A percentile compares a stretch with the other conserved stretches of the same genome.
phyloP scores from a whole-genome alignment of 345 rosid species.

The Reutealis trisperma region DNA sequence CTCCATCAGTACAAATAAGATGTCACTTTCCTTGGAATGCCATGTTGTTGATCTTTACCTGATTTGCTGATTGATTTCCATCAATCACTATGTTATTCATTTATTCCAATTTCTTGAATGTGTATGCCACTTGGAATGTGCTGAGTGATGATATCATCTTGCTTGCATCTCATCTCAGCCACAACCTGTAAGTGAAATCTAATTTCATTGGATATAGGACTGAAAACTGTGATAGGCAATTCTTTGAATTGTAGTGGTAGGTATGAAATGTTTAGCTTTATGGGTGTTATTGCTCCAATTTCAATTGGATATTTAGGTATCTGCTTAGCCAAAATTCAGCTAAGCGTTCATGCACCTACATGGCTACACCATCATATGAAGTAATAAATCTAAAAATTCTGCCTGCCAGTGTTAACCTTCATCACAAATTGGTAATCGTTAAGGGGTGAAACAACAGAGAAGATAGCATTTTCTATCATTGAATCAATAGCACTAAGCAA shows the following conservation, averaged over 20 bases:
- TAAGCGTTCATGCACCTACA: too few relatives aligned
- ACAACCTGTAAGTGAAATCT: background rate
- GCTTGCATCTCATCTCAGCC: background rate
- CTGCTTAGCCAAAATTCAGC: too few relatives aligned
- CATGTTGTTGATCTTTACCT: background rate
- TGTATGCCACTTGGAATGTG: background rate
- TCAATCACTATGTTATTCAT: background rate
- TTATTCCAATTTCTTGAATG: too few relatives aligned
- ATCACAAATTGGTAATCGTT: too few relatives aligned
- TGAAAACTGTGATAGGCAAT: background rate
- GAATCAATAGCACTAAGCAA: too few relatives aligned
- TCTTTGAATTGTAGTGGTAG: background rate
- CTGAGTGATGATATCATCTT: background rate
- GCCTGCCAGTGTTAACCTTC: too few relatives aligned
- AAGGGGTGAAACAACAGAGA: too few relatives aligned
- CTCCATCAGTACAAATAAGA: background rate
- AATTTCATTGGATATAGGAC: background rate
- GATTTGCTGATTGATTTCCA: background rate
- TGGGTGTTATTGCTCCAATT: background rate
- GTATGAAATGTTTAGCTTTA: background rate
- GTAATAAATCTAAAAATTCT: too few relatives aligned
- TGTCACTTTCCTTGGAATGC: background rate
- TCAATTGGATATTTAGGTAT: background rate
- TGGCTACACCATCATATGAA: too few relatives aligned
- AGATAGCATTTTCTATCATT: too few relatives aligned